Conservation (phyloP, 768 basidiomycete genomes). For the Lactifluus piperatus region DNA sequence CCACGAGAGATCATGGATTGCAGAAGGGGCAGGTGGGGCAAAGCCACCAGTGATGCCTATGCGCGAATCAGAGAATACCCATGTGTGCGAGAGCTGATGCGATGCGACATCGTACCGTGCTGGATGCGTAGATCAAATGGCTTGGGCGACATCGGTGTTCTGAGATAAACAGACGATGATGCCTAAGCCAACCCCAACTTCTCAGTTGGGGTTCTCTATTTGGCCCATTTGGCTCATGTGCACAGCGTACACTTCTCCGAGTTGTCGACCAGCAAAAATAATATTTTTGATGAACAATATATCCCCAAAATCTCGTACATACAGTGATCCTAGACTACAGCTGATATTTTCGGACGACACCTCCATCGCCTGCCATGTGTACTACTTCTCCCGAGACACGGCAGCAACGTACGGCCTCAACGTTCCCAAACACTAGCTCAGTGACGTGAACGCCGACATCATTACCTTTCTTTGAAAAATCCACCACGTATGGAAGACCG, state of each 20-base stretch:
- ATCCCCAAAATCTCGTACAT: not conserved
- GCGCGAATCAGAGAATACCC: not conserved
- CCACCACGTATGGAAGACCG: slow-evolving; percentile 18
- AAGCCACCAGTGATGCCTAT: slow-evolving; percentile 73
- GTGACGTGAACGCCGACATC: not conserved
- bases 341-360: slow-evolving; percentile 14
- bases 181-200: not conserved
- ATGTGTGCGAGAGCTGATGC: not conserved
- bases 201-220: not conserved
- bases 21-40: slow-evolving; percentile 53
- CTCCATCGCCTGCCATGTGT: slow-evolving; percentile 18
- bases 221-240: not conserved
- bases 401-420: slow-evolving; percentile 17
- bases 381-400: slow-evolving; percentile 5
- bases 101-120: slow-evolving; percentile 35
- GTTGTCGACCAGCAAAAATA: not conserved
- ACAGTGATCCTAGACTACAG: slow-evolving; percentile 6
- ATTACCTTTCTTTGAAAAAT: not conserved
- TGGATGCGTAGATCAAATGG: slow-evolving; percentile 54
- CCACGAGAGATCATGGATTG: slow-evolving; percentile 44
- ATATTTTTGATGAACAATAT: not conserved
- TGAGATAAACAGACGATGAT: not conserved
- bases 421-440: slow-evolving; percentile 20
- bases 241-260: not conserved
- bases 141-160: slow-evolving; percentile 37